Evolutionary conservation across 495 filamentous ascomycete genomes (phyloP), one percentile per base, ranked within the genome.

Genomic region (Lichina pygmaea): DNA sequence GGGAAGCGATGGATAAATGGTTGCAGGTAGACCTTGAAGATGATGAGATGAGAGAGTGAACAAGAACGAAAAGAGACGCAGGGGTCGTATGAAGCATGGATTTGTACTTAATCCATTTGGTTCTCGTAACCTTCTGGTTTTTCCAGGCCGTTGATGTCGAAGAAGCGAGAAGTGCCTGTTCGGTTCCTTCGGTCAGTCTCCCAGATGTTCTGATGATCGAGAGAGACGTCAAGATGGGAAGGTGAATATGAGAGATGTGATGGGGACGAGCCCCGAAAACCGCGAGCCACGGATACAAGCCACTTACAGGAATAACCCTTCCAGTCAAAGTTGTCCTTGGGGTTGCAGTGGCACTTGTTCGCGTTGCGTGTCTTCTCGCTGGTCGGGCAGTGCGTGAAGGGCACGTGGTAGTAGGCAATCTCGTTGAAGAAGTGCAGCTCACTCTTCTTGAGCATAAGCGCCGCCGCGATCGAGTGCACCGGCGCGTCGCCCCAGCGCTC

Each of bases 381-480:
- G 0, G 81, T 89, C 5, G 89, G 89, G 57, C 89, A 97, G 62
- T 97, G 89, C 17, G 86, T 95, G 57, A 97, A 97, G 7, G 89
- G 89, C n/a, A 93, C 80, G 55, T 97, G 89, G 61, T 84, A 95
- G 61, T 97, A 97, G 47, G 80, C 89, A 52, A 97, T 95, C 54
- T 97, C 89, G 55, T 97, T 81, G 67, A 93, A 97, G 66, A 97
- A 97, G 54, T 95, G 86, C 50, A 97, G 76, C 56, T 97, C 71
- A 46, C 91, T 79, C 63, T 93, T 93, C 54, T 75, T 72, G 49
- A 97, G 65, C 58, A 93, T 68, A 3, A 94, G 59, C 11, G 68
- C 73, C 6, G 89, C 89, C 2, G 81, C 89, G 52, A 97, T 93
- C n/a, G 84, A 91, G 62, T 92, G 83, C 33, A 92, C 78, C 0